Conservation (phyloP, 352 stramenopile species). For the Aphanomyces invadans region DNA sequence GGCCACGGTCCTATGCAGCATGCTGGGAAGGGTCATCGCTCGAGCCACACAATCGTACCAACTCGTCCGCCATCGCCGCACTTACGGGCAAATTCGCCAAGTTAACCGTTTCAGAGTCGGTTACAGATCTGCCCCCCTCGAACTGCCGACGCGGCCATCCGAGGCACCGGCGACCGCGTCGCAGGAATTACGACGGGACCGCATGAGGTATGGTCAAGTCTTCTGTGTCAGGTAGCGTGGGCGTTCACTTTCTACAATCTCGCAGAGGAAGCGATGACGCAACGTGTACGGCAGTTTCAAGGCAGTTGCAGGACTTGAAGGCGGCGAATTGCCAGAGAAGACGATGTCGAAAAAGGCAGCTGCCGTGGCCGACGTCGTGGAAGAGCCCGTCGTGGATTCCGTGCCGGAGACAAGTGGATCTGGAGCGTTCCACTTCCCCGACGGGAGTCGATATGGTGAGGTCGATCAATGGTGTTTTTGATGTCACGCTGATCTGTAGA, state of each 20-base stretch:
- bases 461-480: neutral
- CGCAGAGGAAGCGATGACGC: no score
- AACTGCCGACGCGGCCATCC: no score
- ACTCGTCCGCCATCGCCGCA: neutral
- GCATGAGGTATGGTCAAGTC: no score
- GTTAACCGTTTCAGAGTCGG: neutral
- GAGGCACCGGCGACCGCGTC: no score
- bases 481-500: neutral
- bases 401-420: constrained; percentile 31
- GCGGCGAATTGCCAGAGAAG: no score
- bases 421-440: constrained; percentile 57
- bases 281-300: neutral
- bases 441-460: constrained; percentile 52
- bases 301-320: neutral
- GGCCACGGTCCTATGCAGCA: neutral
- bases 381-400: constrained; percentile 27
- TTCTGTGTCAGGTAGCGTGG: no score
- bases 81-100: neutral
- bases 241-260: no score
- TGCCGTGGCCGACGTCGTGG: constrained; percentile 25
- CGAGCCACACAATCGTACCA: neutral
- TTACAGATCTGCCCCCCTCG: neutral
- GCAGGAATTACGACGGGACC: no score
- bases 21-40: neutral
- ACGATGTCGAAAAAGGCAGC: constrained; percentile 30